These are phyloP conservation scores for Vitrella brassicaformis DNA, from an alignment of 73 alveolate genomes.

Conservation along the genomic window DNA sequence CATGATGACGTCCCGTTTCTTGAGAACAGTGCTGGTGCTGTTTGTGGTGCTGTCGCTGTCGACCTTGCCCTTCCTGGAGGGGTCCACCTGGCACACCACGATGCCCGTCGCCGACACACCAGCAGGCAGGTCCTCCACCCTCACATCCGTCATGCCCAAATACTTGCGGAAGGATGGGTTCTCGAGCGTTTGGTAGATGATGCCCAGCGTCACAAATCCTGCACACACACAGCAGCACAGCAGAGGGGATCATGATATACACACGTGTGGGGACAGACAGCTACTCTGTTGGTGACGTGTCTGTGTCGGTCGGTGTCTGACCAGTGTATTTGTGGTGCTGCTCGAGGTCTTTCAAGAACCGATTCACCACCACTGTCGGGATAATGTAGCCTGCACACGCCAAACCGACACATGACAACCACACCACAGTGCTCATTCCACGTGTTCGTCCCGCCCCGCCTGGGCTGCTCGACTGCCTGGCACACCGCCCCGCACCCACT, in stretches of 20 bases:
- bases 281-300: too few relatives aligned
- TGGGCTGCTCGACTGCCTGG: too few relatives aligned
- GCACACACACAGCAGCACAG: neutral
- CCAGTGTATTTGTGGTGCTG: too few relatives aligned
- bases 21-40: too few relatives aligned
- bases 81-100: neutral
- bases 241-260: too few relatives aligned
- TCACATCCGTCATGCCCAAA: neutral
- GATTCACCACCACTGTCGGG: neutral
- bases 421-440: too few relatives aligned
- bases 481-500: neutral
- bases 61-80: too few relatives aligned
- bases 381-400: neutral
- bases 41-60: too few relatives aligned
- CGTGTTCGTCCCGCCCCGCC: too few relatives aligned
- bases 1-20: neutral
- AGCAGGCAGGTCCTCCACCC: neutral
- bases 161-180: neutral
- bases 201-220: neutral
- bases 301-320: too few relatives aligned
- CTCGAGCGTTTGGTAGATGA: neutral
- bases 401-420: too few relatives aligned
- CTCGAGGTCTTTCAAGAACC: neutral
- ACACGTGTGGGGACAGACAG: too few relatives aligned
- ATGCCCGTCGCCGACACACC: neutral